These are phyloP conservation scores for Auricularia cornea DNA, from an alignment of 768 basidiomycete species.

Conservation along the genomic window DNA sequence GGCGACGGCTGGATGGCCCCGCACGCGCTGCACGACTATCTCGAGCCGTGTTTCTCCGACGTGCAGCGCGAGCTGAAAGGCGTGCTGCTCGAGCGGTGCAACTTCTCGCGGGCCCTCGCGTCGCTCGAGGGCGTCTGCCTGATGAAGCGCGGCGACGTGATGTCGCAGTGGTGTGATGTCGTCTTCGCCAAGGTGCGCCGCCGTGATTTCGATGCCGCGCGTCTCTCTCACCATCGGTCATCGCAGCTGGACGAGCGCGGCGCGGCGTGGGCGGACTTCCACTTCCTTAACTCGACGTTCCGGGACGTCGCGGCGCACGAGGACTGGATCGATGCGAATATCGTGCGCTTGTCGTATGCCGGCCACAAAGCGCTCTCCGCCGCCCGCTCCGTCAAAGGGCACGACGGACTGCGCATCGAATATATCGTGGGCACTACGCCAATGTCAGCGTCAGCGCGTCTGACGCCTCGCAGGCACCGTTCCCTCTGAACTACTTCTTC, in stretches of 20 bases:
- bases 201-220: background rate
- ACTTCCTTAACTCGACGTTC: conserved; percentile 75
- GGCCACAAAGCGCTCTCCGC: conserved; percentile 40
- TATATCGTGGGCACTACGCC: conserved; percentile 46
- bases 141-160: conserved; percentile 70
- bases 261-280: conserved; percentile 63
- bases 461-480: conserved; percentile 32
- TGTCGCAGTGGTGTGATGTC: conserved; percentile 65
- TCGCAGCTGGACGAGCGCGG: conserved; percentile 65
- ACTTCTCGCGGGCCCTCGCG: conserved; percentile 39
- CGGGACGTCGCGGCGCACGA: conserved; percentile 44
- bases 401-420: conserved; percentile 64
- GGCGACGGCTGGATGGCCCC: background rate
- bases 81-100: conserved; percentile 61
- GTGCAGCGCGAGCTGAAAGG: conserved; percentile 40
- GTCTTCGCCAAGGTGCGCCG: conserved; percentile 59
- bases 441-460: background rate
- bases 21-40: background rate
- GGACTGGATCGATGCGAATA: conserved; percentile 53
- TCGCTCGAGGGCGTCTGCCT: conserved; percentile 63
- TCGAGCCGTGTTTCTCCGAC: background rate
- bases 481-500: conserved; percentile 74
- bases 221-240: background rate
- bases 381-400: conserved; percentile 49
- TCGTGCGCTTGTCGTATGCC: conserved; percentile 65